Evolutionary conservation across 2,329 filamentous ascomycete genomes (phyloP).

Genomic region (Rhexocercosporidium sp.): DNA sequence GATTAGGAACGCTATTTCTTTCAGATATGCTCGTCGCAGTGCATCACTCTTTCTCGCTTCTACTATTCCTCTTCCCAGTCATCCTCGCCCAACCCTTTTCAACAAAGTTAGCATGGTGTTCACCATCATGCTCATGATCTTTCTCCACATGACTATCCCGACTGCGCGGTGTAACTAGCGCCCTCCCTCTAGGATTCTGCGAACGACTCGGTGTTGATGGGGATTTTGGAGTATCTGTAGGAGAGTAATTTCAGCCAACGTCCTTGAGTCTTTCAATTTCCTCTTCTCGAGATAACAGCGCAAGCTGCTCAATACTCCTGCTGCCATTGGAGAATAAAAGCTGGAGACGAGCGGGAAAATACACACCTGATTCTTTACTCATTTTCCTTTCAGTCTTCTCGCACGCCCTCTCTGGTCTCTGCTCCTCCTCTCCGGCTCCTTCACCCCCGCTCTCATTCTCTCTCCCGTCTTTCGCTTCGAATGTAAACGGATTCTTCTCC

Average conservation of each 20-base stretch:
- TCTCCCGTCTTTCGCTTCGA: neutral
- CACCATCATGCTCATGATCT: conserved; percentile 58
- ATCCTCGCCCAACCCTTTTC: conserved; percentile 47
- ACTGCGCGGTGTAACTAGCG: conserved; percentile 68
- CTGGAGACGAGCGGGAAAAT: neutral
- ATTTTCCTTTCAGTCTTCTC: neutral
- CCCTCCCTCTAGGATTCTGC: conserved; percentile 72
- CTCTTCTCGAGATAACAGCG: neutral
- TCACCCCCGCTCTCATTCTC: neutral
- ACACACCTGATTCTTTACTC: neutral
- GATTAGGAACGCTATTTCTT: neutral
- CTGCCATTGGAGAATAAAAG: neutral
- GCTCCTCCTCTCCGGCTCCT: neutral
- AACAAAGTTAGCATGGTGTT: conserved; percentile 63
- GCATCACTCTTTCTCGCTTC: conserved; percentile 8
- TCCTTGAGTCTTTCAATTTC: neutral
- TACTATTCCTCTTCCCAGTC: conserved; percentile 15
- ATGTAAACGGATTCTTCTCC: neutral
- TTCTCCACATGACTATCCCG: conserved; percentile 68
- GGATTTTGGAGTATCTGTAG: conserved; percentile 67
- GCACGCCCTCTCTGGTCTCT: neutral
- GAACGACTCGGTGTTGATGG: conserved; percentile 70
- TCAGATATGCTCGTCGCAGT: neutral
- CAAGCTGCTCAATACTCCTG: neutral
- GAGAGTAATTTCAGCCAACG: neutral